phyloP scores from a whole-genome alignment of 2,329 filamentous ascomycete species.

The Escovopsis sp. region DNA sequence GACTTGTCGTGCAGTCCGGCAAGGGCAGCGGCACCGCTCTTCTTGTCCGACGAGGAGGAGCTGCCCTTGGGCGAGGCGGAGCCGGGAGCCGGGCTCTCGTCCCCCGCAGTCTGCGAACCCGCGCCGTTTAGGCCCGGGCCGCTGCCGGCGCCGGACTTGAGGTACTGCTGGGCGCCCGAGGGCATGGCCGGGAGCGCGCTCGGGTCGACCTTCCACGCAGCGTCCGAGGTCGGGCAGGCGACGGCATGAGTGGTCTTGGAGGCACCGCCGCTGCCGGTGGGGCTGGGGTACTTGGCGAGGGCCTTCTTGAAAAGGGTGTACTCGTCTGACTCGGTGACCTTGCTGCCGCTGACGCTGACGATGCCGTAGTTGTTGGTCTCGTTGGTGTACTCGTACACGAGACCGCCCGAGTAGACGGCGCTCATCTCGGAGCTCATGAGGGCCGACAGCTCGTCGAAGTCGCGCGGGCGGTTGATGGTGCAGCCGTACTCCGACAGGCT shows the following conservation, averaged over 20 bases:
- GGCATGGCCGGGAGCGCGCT: conserved; percentile 37
- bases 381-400: conserved; percentile 88
- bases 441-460: conserved; percentile 64
- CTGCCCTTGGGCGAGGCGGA: conserved; percentile 15
- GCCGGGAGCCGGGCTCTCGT: conserved; percentile 22
- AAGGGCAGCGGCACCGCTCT: conserved; percentile 17
- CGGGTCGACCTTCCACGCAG: conserved; percentile 35
- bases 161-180: conserved; percentile 32
- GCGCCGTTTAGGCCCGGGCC: conserved; percentile 37
- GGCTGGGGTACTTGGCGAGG: conserved; percentile 32
- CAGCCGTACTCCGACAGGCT: conserved; percentile 88
- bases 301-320: conserved; percentile 40
- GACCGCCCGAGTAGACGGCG: conserved; percentile 78
- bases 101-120: conserved; percentile 37
- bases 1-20: conserved; percentile 13
- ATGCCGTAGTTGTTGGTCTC: conserved; percentile 71
- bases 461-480: conserved; percentile 55
- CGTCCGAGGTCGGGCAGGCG: conserved; percentile 33
- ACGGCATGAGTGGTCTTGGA: conserved; percentile 29
- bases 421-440: conserved; percentile 80
- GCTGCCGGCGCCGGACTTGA: conserved; percentile 35
- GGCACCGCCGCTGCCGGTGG: conserved; percentile 35
- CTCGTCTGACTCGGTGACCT: conserved; percentile 41
- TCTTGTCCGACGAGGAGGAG: conserved; percentile 8
- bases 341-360: conserved; percentile 44